Base-by-base conservation (phyloP, 441 rosid genomes). In the Raphanus hybrid region DNA sequence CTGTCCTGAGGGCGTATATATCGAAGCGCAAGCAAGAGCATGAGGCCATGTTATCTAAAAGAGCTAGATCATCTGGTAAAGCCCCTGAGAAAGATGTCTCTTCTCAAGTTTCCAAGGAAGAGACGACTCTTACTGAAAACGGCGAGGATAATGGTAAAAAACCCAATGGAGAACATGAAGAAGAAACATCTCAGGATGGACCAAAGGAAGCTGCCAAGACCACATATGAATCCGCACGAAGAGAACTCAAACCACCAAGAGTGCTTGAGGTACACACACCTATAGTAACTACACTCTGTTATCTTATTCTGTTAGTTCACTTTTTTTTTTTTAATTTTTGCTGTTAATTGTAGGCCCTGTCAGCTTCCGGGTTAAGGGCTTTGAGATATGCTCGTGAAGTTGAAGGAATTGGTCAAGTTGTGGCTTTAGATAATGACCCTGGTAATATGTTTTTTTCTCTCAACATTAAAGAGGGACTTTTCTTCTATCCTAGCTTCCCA, bases 361-460 rank as follows among this genome's bases (percentile, higher is more conserved):
- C 99, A 26, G 99, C 98, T 75, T 95, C 99, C 4, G 99, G 99
- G 64, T 80, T 95, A 80, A 85, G 99, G 80, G 95, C 98, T 77
- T 82, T 91, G 54, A 90, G 99, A 84, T 95, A 95, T 86, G 97
- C 95, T 71, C 88, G 87, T 73, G 99, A 95, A 84, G 85, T 95
- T 37, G 97, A 90, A 81, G 98, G 91, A 78, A 86, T 95, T 73
- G 92, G 96, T 81, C 92, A 90, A 84, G 96, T 95, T 74, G 92
- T 95, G 80, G 98, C 99, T 67, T 82, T 93, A 71, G 99, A 95
- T 81, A 95, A 95, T 81, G 99, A 95, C 71, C 84, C 89, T 84
- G 98, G 99, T 91, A 23, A 75, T 18, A 34, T 50, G 32, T 41
- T 34, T 26, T 23, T 2, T 27, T 26, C 1, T 1, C 59, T 16